Conservation (phyloP, 2,329 filamentous ascomycete species). For the Colletotrichum sp. region DNA sequence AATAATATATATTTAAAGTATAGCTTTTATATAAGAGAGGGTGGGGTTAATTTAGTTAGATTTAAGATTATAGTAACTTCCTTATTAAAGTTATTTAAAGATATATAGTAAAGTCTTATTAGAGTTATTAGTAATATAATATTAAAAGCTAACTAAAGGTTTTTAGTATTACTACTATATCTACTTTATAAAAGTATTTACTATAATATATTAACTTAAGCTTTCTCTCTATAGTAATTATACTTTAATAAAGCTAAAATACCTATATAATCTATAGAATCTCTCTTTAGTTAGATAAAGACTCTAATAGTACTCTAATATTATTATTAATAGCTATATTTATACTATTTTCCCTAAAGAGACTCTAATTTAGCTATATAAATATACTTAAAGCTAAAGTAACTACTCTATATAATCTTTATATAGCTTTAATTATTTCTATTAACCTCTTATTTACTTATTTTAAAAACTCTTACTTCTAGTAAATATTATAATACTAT, state of each 20-base stretch:
- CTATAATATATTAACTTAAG: background rate
- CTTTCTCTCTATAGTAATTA: background rate
- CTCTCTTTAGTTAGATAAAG: background rate
- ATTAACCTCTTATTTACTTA: too few relatives aligned
- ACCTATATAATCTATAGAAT: background rate
- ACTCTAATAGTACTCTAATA: background rate
- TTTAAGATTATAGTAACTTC: background rate
- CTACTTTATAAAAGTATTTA: background rate
- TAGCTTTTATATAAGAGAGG: too few relatives aligned
- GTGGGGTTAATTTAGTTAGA: background rate
- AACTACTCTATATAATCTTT: too few relatives aligned
- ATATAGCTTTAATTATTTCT: too few relatives aligned
- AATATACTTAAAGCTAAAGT: too few relatives aligned
- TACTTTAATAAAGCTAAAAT: background rate
- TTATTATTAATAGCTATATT: too few relatives aligned
- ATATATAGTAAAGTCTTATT: background rate
- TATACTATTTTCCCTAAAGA: too few relatives aligned
- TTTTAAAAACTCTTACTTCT: too few relatives aligned
- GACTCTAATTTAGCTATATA: too few relatives aligned
- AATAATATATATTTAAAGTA: too few relatives aligned
- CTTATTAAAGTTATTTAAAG: background rate
- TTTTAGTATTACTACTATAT: background rate
- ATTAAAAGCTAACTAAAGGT: background rate
- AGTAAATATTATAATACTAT: too few relatives aligned
- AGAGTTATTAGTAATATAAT: background rate